phyloP scores from a whole-genome alignment of 2,329 filamentous ascomycete genomes.

The Zasmidium citrigriseum region DNA sequence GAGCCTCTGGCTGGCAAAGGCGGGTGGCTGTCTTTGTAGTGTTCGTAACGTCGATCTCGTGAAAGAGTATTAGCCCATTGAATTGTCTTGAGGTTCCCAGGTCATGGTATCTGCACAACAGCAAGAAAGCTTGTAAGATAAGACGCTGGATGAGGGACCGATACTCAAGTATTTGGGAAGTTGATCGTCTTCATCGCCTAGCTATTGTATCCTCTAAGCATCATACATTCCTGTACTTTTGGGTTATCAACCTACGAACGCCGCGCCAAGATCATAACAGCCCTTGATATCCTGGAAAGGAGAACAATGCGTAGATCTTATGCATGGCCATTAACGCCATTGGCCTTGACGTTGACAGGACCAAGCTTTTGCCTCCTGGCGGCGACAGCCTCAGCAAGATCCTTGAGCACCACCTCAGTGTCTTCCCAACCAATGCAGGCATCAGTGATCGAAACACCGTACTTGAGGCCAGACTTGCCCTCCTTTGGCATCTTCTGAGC shows the following conservation, averaged over 20 bases:
- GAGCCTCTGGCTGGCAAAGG: no score
- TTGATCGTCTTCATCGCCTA: neutral
- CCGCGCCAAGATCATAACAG: neutral
- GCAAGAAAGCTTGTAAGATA: neutral
- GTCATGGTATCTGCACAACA: no score
- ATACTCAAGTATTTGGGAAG: no score
- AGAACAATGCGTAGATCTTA: neutral
- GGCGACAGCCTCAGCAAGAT: slow-evolving; percentile 77
- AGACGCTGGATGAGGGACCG: no score
- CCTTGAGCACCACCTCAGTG: slow-evolving; percentile 75
- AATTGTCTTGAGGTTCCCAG: no score
- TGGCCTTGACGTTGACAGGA: slow-evolving; percentile 29
- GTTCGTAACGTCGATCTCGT: no score
- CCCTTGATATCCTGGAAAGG: neutral
- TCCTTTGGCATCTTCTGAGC: slow-evolving; percentile 89
- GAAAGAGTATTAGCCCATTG: no score
- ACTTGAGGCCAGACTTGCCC: slow-evolving; percentile 81
- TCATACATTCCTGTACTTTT: neutral
- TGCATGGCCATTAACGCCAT: slow-evolving; percentile 25
- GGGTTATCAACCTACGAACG: neutral
- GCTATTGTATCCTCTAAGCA: neutral
- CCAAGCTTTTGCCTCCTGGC: slow-evolving; percentile 62
- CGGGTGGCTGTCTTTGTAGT: no score
- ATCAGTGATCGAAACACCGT: slow-evolving; percentile 96
- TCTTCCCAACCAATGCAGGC: slow-evolving; percentile 95